Percentiles rank a stretch among this genome's conserved stretches.
phyloP scores from a whole-genome alignment of 108 stramenopile genomes.

The Nannochloropsis gaditana region DNA sequence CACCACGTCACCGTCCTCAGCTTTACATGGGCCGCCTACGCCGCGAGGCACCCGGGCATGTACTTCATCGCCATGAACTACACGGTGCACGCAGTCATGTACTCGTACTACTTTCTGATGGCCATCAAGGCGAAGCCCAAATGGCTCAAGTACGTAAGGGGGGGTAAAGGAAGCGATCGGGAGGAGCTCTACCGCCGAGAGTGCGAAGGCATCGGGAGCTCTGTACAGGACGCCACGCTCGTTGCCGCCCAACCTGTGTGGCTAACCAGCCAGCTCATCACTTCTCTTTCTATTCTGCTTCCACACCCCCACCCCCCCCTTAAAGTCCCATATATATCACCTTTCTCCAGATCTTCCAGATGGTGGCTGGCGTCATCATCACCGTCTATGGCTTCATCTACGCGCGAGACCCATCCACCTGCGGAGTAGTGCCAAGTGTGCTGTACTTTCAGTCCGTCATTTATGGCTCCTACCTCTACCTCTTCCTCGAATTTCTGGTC shows the following conservation, averaged over 20 bases:
- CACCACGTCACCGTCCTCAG: slow-evolving; percentile 87
- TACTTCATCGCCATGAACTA: too few species aligned
- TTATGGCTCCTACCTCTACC: slow-evolving; percentile 18
- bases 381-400: slow-evolving; percentile 65
- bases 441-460: neutral
- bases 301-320: slow-evolving; percentile 62
- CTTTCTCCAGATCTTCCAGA: slow-evolving; percentile 80
- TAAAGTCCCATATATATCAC: slow-evolving; percentile 79
- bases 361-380: slow-evolving; percentile 79
- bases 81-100: too few species aligned
- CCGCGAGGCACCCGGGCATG: too few species aligned
- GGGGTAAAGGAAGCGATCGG: neutral
- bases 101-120: too few species aligned
- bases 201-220: too few species aligned
- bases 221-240: too few species aligned
- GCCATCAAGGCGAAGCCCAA: neutral
- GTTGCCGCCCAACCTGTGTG: too few species aligned
- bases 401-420: neutral
- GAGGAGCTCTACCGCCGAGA: slow-evolving; percentile 50
- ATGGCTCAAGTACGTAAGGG: neutral
- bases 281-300: slow-evolving; percentile 60
- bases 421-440: neutral
- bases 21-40: slow-evolving; percentile 54
- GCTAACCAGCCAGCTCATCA: too few species aligned
- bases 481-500: neutral